A percentile compares a stretch with the other conserved stretches of the same genome.
Evolutionary conservation across 83 land plant genomes (phyloP).

Genomic region (Picea mariana): DNA sequence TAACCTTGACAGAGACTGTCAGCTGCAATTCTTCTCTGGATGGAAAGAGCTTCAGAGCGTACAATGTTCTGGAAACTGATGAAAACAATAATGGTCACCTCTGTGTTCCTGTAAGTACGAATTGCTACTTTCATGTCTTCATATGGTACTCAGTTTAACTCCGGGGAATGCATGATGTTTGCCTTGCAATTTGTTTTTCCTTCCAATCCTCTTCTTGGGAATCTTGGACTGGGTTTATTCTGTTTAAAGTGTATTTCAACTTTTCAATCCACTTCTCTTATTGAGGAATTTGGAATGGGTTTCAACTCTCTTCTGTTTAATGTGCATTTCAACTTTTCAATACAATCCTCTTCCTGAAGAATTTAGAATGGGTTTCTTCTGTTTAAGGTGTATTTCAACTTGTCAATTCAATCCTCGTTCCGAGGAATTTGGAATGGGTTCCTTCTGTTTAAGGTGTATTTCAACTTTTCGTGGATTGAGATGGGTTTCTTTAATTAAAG

Average conservation of each 20-base stretch:
- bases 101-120: no score
- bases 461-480: background rate
- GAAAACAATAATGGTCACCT: no score
- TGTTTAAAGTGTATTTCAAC: background rate
- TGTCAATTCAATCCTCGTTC: no score
- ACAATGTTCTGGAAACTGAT: no score
- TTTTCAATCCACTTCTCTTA: no score
- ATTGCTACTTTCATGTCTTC: background rate
- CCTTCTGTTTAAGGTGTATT: no score
- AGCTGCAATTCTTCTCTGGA: background rate
- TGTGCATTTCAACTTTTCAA: no score
- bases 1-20: constrained; percentile 21
- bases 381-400: background rate
- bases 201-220: no score
- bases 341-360: background rate
- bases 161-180: background rate
- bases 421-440: background rate
- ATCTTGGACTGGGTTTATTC: background rate
- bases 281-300: no score
- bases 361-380: background rate
- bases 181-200: background rate
- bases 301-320: no score
- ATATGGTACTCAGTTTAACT: background rate
- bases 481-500: background rate
- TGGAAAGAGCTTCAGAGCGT: no score